phyloP scores from a whole-genome alignment of 1,284 basidiomycete species.

The Cutaneotrichosporon cyanovorans region DNA sequence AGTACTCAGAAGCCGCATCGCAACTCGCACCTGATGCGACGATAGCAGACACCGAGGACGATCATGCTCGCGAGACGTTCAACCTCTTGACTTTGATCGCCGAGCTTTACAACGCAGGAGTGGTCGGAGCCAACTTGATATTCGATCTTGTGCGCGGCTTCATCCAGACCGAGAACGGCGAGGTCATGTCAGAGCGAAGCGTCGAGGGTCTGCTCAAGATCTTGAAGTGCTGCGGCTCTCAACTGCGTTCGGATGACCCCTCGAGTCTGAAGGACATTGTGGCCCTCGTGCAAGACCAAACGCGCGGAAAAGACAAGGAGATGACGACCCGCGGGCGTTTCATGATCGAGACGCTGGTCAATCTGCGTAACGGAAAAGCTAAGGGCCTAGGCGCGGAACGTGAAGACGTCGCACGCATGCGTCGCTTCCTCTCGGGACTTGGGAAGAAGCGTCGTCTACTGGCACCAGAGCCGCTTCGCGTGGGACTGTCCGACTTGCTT shows the following conservation, averaged over 20 bases:
- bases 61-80: conserved; percentile 64
- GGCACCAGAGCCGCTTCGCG: conserved; percentile 72
- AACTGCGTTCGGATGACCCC: conserved; percentile 64
- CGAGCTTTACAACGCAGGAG: conserved; percentile 92
- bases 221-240: conserved; percentile 73
- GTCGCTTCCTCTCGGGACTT: conserved; percentile 68
- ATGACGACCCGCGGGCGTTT: conserved; percentile 66
- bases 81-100: conserved; percentile 83
- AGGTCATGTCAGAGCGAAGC: conserved; percentile 59
- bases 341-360: conserved; percentile 84
- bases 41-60: conserved; percentile 5
- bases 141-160: conserved; percentile 84
- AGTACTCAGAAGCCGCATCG: conserved; percentile 6
- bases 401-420: conserved; percentile 57
- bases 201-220: conserved; percentile 85
- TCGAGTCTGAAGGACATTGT: conserved; percentile 52
- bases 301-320: conserved; percentile 53
- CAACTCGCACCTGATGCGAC: conserved; percentile 4
- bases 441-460: conserved; percentile 68
- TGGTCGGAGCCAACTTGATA: conserved; percentile 76
- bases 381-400: conserved; percentile 60
- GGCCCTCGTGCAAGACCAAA: conserved; percentile 62
- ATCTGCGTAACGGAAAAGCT: conserved; percentile 82
- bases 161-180: conserved; percentile 49
- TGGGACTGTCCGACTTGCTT: conserved; percentile 75